Conservation (phyloP, 108 stramenopile species). For the Chaetoceros tenuissimus region DNA sequence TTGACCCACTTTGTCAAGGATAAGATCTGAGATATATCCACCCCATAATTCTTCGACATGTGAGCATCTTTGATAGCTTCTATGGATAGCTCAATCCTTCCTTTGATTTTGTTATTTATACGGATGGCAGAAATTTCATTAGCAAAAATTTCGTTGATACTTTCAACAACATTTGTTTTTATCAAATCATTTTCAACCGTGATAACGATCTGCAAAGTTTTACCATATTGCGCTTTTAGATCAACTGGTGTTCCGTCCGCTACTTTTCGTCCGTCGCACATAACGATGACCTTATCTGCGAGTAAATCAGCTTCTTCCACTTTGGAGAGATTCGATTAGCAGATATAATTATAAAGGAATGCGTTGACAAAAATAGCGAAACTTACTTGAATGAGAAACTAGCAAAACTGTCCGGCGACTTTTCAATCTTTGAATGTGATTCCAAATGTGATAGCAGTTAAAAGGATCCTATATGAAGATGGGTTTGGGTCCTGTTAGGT, state of each 20-base stretch:
- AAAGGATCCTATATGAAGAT: neutral
- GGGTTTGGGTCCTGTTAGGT: neutral
- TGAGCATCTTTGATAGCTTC: too few relatives aligned
- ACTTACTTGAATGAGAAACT: too few relatives aligned
- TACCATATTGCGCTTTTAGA: constrained; percentile 33
- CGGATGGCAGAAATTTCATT: constrained; percentile 10
- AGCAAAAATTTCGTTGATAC: constrained; percentile 15
- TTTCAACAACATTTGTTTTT: constrained; percentile 11
- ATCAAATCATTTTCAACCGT: constrained; percentile 25
- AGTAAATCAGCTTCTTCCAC: constrained; percentile 93
- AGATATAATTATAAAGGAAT: too few relatives aligned
- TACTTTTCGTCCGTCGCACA: constrained; percentile 56
- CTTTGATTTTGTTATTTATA: too few relatives aligned
- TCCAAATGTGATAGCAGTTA: neutral
- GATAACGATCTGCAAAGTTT: constrained; percentile 14
- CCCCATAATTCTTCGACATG: too few relatives aligned
- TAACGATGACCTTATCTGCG: constrained; percentile 81
- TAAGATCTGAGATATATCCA: too few relatives aligned
- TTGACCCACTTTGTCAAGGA: too few relatives aligned
- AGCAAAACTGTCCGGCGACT: too few relatives aligned
- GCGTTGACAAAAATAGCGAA: too few relatives aligned
- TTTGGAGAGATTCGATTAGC: too few relatives aligned
- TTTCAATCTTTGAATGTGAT: too few relatives aligned
- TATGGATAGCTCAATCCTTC: too few relatives aligned
- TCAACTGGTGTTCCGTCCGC: constrained; percentile 38